phyloP scores from a whole-genome alignment of 495 filamentous ascomycete species.

The Xylaria intraflava region DNA sequence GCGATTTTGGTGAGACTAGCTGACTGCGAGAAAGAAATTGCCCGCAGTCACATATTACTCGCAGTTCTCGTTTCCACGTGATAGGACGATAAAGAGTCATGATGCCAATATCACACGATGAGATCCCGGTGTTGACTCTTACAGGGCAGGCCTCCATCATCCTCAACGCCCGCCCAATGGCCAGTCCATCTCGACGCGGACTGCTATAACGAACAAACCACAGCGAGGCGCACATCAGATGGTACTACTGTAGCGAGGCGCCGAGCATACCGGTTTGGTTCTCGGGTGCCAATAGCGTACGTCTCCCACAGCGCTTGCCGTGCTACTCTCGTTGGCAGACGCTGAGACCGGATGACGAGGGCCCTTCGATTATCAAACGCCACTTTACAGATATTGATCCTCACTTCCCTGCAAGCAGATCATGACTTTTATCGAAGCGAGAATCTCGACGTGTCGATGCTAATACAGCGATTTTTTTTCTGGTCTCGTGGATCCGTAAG shows the following conservation, averaged over 20 bases:
- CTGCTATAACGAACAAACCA: no score
- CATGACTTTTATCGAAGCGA: not conserved
- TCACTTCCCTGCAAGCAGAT: not conserved
- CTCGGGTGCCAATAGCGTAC: slow-evolving; percentile 3
- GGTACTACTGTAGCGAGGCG: slow-evolving; percentile 1
- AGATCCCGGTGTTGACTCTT: slow-evolving; percentile 1
- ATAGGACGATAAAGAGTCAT: slow-evolving; percentile 8
- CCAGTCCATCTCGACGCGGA: no score
- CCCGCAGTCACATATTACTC: slow-evolving; percentile 2
- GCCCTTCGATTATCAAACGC: slow-evolving; percentile 10
- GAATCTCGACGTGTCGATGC: not conserved
- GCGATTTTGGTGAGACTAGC: no score
- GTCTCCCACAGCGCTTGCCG: no score
- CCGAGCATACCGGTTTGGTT: slow-evolving; percentile 1
- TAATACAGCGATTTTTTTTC: not conserved
- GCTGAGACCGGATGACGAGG: no score
- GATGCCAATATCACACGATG: slow-evolving; percentile 11
- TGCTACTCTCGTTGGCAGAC: no score
- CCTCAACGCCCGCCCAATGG: no score
- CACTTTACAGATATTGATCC: slow-evolving; percentile 4
- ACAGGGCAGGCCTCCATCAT: no score
- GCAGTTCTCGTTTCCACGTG: slow-evolving; percentile 9
- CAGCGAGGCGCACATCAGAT: not conserved
- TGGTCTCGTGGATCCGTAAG: not conserved
- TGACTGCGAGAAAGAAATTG: not conserved